These are phyloP conservation scores for Podila minutissima DNA, from an alignment of 192 early-diverging fungal species.

Conservation along the genomic window DNA sequence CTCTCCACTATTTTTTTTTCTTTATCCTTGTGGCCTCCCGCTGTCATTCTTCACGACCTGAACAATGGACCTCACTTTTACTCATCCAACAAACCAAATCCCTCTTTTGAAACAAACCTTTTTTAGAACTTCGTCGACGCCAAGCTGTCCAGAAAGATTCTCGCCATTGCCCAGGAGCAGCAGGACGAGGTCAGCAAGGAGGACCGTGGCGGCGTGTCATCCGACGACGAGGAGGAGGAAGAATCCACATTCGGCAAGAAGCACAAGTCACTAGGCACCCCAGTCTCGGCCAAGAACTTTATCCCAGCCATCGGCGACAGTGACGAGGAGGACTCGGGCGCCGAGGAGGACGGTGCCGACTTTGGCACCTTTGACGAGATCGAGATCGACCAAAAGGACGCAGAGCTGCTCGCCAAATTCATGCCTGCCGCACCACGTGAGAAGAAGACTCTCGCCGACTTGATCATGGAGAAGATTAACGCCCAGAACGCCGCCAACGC, in stretches of 20 bases:
- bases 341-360: slow-evolving; percentile 77
- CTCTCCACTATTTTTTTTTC: background rate
- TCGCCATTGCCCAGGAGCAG: slow-evolving; percentile 89
- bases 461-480: slow-evolving; percentile 97
- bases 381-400: slow-evolving; percentile 85
- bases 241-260: slow-evolving; percentile 52
- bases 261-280: slow-evolving; percentile 2
- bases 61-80: background rate
- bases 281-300: slow-evolving; percentile 23
- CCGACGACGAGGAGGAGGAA: slow-evolving; percentile 56
- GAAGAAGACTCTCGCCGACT: slow-evolving; percentile 91
- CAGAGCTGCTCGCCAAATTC: slow-evolving; percentile 89
- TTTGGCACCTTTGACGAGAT: slow-evolving; percentile 45
- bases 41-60: background rate
- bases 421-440: slow-evolving; percentile 84
- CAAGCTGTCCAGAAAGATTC: slow-evolving; percentile 90
- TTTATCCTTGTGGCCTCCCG: background rate
- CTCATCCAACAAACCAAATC: background rate
- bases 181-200: slow-evolving; percentile 86
- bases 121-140: slow-evolving; percentile 80
- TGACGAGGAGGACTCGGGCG: slow-evolving; percentile 70
- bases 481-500: slow-evolving; percentile 69
- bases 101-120: background rate
- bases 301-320: slow-evolving; percentile 64
- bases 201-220: slow-evolving; percentile 38